phyloP scores from a whole-genome alignment of 2,329 filamentous ascomycete genomes.

The Ophiosphaerella korrae region DNA sequence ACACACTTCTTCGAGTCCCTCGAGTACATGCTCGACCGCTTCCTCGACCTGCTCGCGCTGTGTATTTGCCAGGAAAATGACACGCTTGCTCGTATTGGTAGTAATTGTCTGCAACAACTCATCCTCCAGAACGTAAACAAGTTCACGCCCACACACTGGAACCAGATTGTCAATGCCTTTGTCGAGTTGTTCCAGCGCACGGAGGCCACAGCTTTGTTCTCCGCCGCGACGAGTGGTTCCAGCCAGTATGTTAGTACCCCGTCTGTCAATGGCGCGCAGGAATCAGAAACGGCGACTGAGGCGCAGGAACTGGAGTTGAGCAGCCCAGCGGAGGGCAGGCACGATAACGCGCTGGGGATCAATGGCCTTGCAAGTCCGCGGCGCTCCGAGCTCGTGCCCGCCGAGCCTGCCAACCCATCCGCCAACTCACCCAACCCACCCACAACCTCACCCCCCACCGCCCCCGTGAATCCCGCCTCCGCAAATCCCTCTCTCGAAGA shows the following conservation, averaged over 20 bases:
- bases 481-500: constrained; percentile 67
- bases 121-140: constrained; percentile 96
- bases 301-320: no score
- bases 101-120: constrained; percentile 95
- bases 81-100: constrained; percentile 95
- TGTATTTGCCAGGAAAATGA: constrained; percentile 99
- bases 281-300: background rate
- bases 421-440: constrained; percentile 36
- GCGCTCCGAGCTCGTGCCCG: constrained; percentile 35
- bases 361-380: constrained; percentile 45
- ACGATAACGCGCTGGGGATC: constrained; percentile 52
- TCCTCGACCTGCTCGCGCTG: constrained; percentile 88
- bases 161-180: constrained; percentile 92
- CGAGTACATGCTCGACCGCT: constrained; percentile 98
- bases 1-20: constrained; percentile 97
- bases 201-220: constrained; percentile 94
- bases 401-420: constrained; percentile 7
- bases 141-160: constrained; percentile 86
- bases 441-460: constrained; percentile 42
- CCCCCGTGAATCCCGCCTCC: constrained; percentile 34
- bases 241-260: constrained; percentile 50
- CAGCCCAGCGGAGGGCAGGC: background rate
- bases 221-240: constrained; percentile 65
- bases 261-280: constrained; percentile 52
- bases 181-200: constrained; percentile 94